Conservation (phyloP, 805 yeast species). For the Clavispora vitiphila region DNA sequence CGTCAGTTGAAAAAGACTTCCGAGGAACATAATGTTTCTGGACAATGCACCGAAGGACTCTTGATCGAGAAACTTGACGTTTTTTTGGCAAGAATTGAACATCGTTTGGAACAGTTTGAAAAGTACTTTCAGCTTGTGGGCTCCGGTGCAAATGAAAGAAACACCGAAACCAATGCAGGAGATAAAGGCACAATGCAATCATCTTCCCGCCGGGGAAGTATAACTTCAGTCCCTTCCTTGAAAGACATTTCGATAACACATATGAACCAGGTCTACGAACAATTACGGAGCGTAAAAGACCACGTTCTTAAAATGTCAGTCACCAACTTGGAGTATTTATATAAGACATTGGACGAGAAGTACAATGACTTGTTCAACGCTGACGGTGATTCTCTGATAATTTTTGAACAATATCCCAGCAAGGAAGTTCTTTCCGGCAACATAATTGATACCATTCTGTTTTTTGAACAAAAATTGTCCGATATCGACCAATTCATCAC, state of each 20-base stretch:
- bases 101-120: conserved; percentile 36
- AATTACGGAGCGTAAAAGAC: conserved; percentile 30
- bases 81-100: conserved; percentile 40
- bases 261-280: conserved; percentile 30
- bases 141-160: conserved; percentile 6
- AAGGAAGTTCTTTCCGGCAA: conserved; percentile 31
- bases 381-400: conserved; percentile 9
- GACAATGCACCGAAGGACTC: conserved; percentile 30
- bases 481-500: conserved; percentile 36
- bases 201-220: conserved; percentile 22
- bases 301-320: conserved; percentile 34
- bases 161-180: conserved; percentile 1
- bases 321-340: conserved; percentile 35
- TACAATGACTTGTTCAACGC: conserved; percentile 32
- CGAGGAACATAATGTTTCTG: not conserved
- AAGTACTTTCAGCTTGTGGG: conserved; percentile 30
- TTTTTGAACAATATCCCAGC: conserved; percentile 6
- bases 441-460: conserved; percentile 38
- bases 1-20: conserved; percentile 2
- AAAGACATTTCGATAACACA: conserved; percentile 28
- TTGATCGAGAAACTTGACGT: conserved; percentile 36
- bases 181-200: conserved; percentile 1
- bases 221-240: conserved; percentile 26
- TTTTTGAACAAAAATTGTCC: conserved; percentile 36
- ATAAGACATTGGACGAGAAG: conserved; percentile 37